Conservation (phyloP, 345 rosid genomes). For the Triadica sebifera region DNA sequence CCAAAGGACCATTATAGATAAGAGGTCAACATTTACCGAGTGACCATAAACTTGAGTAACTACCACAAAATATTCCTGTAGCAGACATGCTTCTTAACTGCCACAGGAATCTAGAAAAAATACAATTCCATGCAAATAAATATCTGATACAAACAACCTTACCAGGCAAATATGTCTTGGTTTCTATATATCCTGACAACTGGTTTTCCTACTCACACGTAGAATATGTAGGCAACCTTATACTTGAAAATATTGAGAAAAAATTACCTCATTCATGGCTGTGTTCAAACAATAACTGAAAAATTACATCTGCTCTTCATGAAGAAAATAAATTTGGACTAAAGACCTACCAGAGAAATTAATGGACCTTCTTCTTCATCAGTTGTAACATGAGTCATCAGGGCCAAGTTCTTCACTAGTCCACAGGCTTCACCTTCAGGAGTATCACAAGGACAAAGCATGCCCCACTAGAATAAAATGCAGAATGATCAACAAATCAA, state of each 20-base stretch:
- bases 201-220: too few species aligned
- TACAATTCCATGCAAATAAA: neutral
- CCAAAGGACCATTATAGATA: neutral
- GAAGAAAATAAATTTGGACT: conserved; percentile 10
- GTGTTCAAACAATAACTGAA: neutral
- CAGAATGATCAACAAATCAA: neutral
- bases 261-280: neutral
- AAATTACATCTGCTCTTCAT: neutral
- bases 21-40: neutral
- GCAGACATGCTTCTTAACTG: neutral
- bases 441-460: conserved; percentile 99
- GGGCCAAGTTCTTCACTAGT: conserved; percentile 90
- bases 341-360: conserved; percentile 56
- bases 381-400: conserved; percentile 98
- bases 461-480: neutral
- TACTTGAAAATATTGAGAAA: neutral
- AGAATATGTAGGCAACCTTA: neutral
- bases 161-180: too few species aligned
- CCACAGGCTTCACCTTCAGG: conserved; percentile 99
- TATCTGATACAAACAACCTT: neutral
- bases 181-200: too few species aligned
- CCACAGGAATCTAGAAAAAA: neutral
- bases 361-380: conserved; percentile 91
- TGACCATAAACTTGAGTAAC: neutral
- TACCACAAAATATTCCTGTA: neutral